A percentile compares a stretch with the other conserved stretches of the same genome.
Conservation (phyloP, 352 stramenopile species). For the Phytophthora cryptogea region DNA sequence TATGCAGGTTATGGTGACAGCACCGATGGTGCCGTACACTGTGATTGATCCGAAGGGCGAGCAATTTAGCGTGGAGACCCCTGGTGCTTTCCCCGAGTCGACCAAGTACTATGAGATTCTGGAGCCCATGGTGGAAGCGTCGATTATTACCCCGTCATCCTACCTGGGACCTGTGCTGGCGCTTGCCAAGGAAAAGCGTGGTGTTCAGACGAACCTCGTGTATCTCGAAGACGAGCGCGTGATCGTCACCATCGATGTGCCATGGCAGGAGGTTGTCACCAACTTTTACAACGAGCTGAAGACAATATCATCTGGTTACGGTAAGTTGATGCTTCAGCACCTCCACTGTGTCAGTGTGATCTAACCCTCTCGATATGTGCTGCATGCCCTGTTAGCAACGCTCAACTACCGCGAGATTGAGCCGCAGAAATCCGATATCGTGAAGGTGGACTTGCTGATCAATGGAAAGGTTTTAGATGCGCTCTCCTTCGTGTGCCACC, state of each 20-base stretch:
- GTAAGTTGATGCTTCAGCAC: constrained; percentile 37
- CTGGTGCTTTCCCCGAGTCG: constrained; percentile 70
- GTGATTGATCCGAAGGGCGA: constrained; percentile 68
- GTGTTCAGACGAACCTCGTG: constrained; percentile 92
- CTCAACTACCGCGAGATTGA: constrained; percentile 96
- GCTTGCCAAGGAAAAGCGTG: constrained; percentile 91
- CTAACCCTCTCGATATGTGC: not conserved
- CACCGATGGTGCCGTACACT: constrained; percentile 98
- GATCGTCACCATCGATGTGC: constrained; percentile 94
- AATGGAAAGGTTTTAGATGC: constrained; percentile 96
- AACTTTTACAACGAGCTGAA: constrained; percentile 99
- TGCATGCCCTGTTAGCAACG: constrained; percentile 50
- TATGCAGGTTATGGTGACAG: constrained; percentile 97
- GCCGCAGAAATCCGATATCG: constrained; percentile 91
- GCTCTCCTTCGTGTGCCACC: constrained; percentile 97
- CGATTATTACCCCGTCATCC: constrained; percentile 95
- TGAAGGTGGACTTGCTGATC: constrained; percentile 95
- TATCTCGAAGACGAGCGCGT: constrained; percentile 96
- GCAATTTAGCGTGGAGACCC: constrained; percentile 63
- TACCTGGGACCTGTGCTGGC: constrained; percentile 96
- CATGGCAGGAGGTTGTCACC: constrained; percentile 99
- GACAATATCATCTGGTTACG: constrained; percentile 95
- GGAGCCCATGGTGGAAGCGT: constrained; percentile 97
- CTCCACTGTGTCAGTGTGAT: not conserved
- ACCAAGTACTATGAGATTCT: constrained; percentile 91